Evolutionary conservation across 169 alveolate species (phyloP), one percentile per base, ranked within the genome.

Genomic region (Plasmodium inui): DNA sequence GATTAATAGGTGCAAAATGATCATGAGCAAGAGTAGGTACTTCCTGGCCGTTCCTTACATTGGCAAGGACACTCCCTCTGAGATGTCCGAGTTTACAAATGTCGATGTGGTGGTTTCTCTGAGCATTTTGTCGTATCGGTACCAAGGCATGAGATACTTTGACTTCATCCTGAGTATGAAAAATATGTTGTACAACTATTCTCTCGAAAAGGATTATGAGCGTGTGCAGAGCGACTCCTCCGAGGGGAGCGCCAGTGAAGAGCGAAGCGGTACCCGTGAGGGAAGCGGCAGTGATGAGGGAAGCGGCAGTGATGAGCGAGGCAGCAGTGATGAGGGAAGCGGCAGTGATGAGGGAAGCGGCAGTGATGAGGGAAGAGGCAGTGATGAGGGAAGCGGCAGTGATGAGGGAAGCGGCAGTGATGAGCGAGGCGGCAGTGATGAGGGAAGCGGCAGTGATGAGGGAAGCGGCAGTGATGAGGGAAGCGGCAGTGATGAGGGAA

Each of bases 51-150:
- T 98, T 34, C 99, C 99, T 19, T 98, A 97, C 83, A 97, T 98
- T 41, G 99, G 99, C 8, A 98, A 97, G 83, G 99, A 98, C 94
- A 96, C 98, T 30, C 99, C 99, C 1, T 96, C 98, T 44, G 90
- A 79, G 19, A 97, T 97, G 92, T 97, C 99, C 19, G 99, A 98
- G 84, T 98, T 97, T 96, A 97, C 99, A 12, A 98, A 98, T 81
- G 98, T 99, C 0, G 99, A 98, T 92, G 98, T 98, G 9, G 97
- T 98, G 19, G 98, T 98, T 55, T 98, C 98, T 8, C 86, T 97
- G 82, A 97, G 99, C 28, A 96, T 98, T 78, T 86, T 98, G 82
- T 95, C 99, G 2, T 97, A 97, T 84, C 94, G 98, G 44, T 95
- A 96, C 84, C 98, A 97, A 74, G 99, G 99, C 3, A 95, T 98